Evolutionary conservation across 2,329 filamentous ascomycete species (phyloP).

Genomic region (Fusarium sp.): DNA sequence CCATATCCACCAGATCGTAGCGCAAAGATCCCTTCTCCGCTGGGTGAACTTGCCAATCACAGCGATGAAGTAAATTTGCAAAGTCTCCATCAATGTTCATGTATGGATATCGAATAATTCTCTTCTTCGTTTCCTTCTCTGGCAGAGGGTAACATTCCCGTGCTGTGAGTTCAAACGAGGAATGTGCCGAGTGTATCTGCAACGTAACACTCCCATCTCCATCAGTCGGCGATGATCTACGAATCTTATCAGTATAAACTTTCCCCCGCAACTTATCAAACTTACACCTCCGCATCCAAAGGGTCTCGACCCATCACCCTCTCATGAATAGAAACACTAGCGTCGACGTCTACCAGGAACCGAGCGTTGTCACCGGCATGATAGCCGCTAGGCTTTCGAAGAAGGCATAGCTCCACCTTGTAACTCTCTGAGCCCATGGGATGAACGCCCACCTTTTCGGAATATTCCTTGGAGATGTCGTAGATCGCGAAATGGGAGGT

Average conservation of each 20-base stretch:
- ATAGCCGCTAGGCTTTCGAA: conserved; percentile 11
- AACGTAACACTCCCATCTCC: background rate
- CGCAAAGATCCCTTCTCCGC: background rate
- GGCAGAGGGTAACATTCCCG: background rate
- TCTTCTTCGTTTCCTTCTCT: background rate
- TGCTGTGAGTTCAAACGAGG: background rate
- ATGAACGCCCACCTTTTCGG: background rate
- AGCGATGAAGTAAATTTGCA: accelerated
- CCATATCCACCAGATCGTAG: background rate
- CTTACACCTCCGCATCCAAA: conserved; percentile 9
- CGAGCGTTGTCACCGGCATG: background rate
- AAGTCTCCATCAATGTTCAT: background rate
- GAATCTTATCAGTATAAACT: background rate
- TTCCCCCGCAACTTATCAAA: background rate
- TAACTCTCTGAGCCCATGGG: conserved; percentile 3
- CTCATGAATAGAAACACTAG: background rate
- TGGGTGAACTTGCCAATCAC: background rate
- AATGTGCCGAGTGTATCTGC: background rate
- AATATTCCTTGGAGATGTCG: background rate
- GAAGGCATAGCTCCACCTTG: conserved; percentile 6
- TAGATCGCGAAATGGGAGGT: background rate
- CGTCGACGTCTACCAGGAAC: background rate
- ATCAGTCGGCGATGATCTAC: background rate
- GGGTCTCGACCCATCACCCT: background rate
- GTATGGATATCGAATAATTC: background rate